Evolutionary conservation across 139 green algal genomes (phyloP), one percentile per base, ranked within the genome.

Genomic region (Astrephomene gubernaculifera): DNA sequence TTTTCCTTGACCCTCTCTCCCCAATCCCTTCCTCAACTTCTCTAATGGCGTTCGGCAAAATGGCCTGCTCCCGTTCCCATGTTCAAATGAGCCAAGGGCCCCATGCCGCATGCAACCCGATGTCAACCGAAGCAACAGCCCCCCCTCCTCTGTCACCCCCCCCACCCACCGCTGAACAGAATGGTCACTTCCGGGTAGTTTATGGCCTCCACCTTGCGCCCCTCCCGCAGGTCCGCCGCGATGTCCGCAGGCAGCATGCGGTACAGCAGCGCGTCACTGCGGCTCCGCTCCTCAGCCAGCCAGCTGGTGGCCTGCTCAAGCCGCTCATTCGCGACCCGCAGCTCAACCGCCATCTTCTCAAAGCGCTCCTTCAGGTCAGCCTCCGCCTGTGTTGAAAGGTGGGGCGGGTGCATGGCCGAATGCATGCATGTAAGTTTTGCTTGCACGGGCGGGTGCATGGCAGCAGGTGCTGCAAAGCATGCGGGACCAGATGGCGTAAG

Each of bases 351-450:
- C 31, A 93, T 83, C 61, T 83, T 79, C 85, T 93, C 89, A 35
- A 88, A 93, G 35, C 81, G 86, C 81, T 91, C 87, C 85, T 89
- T 93, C 5, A 93, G 43, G 70, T 90, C 87, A 0, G 89, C 87
- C 76, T 93, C 89, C 1, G 89, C 87, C 68, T 87, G 64, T 22
- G 63, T 22, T 8, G 38, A 36, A 54, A 14, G 54, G 25, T 21
- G 41, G 4, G 43, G 39, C 44, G 44, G 52, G 73, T 52, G 43
- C 4, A 65, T 31, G 4, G 38, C 68, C 4, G 38, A n/a, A n/a
- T n/a, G n/a, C n/a, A n/a, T n/a, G n/a, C n/a, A n/a, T n/a, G n/a
- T n/a, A n/a, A n/a, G n/a, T n/a, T n/a, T n/a, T n/a, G n/a, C n/a
- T n/a, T n/a, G n/a, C n/a, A n/a, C n/a, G n/a, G n/a, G n/a, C n/a